Percentiles rank a stretch among this genome's conserved stretches.
These are phyloP conservation scores for Candida sp. DNA, from an alignment of 1,139 yeast species.

Conservation along the genomic window DNA sequence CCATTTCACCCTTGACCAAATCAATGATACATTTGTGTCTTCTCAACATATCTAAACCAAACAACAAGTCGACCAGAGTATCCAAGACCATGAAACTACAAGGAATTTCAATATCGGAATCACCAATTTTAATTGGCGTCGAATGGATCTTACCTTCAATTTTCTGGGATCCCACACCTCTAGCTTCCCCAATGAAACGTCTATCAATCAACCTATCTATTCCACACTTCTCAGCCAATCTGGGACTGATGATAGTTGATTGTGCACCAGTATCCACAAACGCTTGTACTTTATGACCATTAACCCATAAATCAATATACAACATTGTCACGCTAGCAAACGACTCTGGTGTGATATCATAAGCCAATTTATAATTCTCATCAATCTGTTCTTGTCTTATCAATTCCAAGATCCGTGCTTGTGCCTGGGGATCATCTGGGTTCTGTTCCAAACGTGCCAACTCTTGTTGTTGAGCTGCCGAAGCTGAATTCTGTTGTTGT, in stretches of 20 bases:
- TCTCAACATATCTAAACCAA: conserved; percentile 80
- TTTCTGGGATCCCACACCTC: conserved; percentile 84
- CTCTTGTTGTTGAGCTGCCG: conserved; percentile 39
- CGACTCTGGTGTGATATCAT: conserved; percentile 87
- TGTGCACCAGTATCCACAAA: conserved; percentile 98
- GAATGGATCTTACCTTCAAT: conserved; percentile 86
- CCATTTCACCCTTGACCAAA: conserved; percentile 61
- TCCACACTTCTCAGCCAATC: conserved; percentile 71
- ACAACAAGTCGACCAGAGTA: conserved; percentile 62
- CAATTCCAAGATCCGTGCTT: conserved; percentile 62
- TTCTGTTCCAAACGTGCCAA: conserved; percentile 48
- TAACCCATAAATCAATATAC: conserved; percentile 72
- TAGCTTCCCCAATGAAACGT: conserved; percentile 77
- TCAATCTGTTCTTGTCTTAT: conserved; percentile 72
- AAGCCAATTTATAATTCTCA: conserved; percentile 74
- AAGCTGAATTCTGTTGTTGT: conserved; percentile 14
- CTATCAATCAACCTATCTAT: conserved; percentile 74
- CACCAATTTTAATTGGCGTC: conserved; percentile 80
- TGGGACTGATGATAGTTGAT: conserved; percentile 75
- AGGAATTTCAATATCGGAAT: conserved; percentile 48
- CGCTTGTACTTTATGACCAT: conserved; percentile 80
- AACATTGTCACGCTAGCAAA: conserved; percentile 84
- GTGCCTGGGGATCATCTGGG: conserved; percentile 75
- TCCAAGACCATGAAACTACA: conserved; percentile 84
- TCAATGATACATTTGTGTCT: conserved; percentile 86